Conservation (phyloP, 352 stramenopile genomes). For the Pythium apleroticum region DNA sequence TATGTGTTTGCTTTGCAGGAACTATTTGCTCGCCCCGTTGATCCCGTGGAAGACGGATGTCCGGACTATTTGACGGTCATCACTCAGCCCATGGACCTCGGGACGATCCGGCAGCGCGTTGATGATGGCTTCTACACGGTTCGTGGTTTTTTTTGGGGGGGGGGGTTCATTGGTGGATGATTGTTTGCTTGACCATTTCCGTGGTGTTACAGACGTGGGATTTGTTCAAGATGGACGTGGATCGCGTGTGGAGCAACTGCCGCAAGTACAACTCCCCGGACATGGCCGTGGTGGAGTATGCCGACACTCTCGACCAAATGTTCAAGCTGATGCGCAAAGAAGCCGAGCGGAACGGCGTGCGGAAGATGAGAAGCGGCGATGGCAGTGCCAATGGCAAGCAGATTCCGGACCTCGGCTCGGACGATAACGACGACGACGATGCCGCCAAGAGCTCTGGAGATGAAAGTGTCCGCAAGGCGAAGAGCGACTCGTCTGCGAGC, state of each 20-base stretch:
- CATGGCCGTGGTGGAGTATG: conserved; percentile 78
- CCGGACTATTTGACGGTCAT: conserved; percentile 85
- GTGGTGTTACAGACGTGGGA: conserved; percentile 55
- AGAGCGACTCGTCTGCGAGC: conserved; percentile 61
- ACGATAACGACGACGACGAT: conserved; percentile 33
- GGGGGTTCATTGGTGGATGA: no score
- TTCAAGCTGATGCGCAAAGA: conserved; percentile 58
- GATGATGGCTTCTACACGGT: conserved; percentile 69
- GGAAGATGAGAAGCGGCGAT: conserved; percentile 34
- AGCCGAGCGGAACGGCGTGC: conserved; percentile 58
- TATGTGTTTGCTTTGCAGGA: conserved; percentile 38
- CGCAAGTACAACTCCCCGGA: conserved; percentile 75
- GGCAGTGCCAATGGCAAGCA: neutral
- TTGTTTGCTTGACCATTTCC: no score
- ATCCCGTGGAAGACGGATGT: conserved; percentile 80
- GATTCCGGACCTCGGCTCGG: neutral
- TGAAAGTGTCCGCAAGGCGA: conserved; percentile 53
- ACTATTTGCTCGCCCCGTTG: conserved; percentile 81
- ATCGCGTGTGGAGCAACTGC: conserved; percentile 86
- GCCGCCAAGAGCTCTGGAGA: conserved; percentile 38
- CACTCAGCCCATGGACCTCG: conserved; percentile 83
- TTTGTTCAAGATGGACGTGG: conserved; percentile 76
- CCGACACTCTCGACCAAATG: conserved; percentile 61
- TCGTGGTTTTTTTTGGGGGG: no score
- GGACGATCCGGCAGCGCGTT: conserved; percentile 70